Conservation (phyloP, 768 basidiomycete species). For the Pleurotus eryngii region DNA sequence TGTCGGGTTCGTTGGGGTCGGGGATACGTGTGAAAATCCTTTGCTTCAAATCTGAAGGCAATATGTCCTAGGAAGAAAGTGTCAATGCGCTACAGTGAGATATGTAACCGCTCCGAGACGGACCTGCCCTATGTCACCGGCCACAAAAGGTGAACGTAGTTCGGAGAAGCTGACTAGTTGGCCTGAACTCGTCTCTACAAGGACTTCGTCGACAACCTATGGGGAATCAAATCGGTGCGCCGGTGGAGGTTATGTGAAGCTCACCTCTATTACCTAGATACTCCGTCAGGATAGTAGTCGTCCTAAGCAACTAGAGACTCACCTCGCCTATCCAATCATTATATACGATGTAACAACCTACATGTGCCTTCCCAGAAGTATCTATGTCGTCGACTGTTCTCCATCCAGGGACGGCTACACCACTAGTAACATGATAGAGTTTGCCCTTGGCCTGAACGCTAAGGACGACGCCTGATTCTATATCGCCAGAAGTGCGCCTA, state of each 20-base stretch:
- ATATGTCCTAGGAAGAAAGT: conserved; percentile 10
- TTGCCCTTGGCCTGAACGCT: conserved; percentile 58
- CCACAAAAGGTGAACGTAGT: conserved; percentile 67
- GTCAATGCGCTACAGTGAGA: background rate
- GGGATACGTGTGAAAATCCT: background rate
- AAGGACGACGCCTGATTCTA: conserved; percentile 74
- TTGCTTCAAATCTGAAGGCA: background rate
- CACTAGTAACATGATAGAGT: conserved; percentile 73
- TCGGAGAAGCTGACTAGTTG: conserved; percentile 73
- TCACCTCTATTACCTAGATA: conserved; percentile 71
- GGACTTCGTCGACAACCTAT: conserved; percentile 81
- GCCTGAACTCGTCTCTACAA: conserved; percentile 64
- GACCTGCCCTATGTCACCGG: conserved; percentile 77
- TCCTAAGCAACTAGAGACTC: conserved; percentile 19
- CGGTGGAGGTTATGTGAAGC: conserved; percentile 15
- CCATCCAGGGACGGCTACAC: conserved; percentile 60
- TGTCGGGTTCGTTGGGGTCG: conserved; percentile 45
- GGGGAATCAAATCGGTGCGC: conserved; percentile 10
- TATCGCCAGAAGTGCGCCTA: conserved; percentile 73
- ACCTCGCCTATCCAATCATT: conserved; percentile 92
- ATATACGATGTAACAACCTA: conserved; percentile 79
- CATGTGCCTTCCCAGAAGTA: conserved; percentile 56
- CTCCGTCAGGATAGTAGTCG: conserved; percentile 8
- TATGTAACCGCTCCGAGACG: conserved; percentile 18
- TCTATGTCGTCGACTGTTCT: conserved; percentile 54